A percentile compares a stretch with the other conserved stretches of the same genome.
Conservation (phyloP, 306 rosid genomes). For the Casuarina glauca region DNA sequence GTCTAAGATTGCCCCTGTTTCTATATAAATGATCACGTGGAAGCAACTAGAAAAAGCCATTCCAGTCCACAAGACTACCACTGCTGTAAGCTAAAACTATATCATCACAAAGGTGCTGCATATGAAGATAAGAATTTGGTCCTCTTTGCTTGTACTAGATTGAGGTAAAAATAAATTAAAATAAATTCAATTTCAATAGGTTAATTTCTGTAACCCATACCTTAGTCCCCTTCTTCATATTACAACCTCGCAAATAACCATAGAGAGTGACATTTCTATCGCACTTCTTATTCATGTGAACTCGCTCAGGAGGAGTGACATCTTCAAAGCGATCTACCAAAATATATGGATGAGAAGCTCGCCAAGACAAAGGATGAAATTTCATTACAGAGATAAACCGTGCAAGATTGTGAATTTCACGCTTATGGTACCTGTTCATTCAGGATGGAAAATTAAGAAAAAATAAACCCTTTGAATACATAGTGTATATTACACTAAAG, state of each 20-base stretch:
- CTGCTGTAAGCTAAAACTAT: too few relatives aligned
- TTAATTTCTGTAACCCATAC: constrained; percentile 31
- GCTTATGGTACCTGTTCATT: constrained; percentile 70
- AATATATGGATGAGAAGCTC: constrained; percentile 84
- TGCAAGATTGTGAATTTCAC: constrained; percentile 90
- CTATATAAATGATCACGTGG: background rate
- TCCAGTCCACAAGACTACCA: background rate
- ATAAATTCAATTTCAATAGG: background rate
- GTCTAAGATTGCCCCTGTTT: background rate
- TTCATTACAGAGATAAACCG: constrained; percentile 93
- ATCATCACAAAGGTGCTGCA: too few relatives aligned
- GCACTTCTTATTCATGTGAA: constrained; percentile 64
- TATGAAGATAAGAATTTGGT: background rate
- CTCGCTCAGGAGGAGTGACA: constrained; percentile 81
- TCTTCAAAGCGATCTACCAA: constrained; percentile 95
- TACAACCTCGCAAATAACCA: constrained; percentile 94
- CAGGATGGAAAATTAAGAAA: constrained; percentile 8
- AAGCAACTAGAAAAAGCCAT: background rate
- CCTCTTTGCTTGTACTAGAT: background rate
- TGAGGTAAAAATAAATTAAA: background rate
- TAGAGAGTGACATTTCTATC: constrained; percentile 84
- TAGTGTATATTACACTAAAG: background rate
- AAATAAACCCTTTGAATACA: background rate
- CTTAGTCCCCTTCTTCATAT: constrained; percentile 82
- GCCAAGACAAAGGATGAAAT: constrained; percentile 93